Percentiles rank a stretch among this genome's conserved stretches.
Evolutionary conservation across 208 protist species (phyloP).

Genomic region (Herpetomonas tarakana): DNA sequence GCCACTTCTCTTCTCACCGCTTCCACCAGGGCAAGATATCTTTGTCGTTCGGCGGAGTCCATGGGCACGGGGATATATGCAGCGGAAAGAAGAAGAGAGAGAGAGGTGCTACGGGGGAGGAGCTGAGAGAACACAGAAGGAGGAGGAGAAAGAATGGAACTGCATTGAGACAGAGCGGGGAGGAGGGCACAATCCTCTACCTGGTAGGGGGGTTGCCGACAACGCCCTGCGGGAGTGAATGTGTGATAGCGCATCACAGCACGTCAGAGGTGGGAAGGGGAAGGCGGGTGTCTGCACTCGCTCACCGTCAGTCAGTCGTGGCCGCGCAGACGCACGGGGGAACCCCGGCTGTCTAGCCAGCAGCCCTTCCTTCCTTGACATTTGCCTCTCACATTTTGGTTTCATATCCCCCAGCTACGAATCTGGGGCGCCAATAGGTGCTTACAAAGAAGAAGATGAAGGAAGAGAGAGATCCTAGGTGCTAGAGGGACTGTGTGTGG

Average conservation of each 20-base stretch:
- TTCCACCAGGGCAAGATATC: background rate
- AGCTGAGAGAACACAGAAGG: background rate
- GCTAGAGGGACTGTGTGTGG: too few species aligned
- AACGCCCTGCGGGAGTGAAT: background rate
- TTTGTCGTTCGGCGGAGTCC: background rate
- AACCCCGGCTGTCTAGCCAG: background rate
- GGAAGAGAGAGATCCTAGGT: too few species aligned
- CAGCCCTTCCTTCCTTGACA: background rate
- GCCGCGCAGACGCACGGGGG: too few species aligned
- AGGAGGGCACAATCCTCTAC: too few species aligned
- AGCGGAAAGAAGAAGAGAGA: background rate
- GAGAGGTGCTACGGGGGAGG: background rate
- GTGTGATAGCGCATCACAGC: background rate
- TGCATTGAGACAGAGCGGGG: background rate
- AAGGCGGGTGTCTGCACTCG: too few species aligned
- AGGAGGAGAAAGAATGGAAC: background rate
- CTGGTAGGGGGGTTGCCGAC: too few species aligned
- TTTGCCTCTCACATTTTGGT: background rate
- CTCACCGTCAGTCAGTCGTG: too few species aligned
- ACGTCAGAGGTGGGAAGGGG: background rate
- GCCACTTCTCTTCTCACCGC: background rate
- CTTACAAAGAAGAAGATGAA: conserved; percentile 5
- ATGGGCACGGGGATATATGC: background rate
- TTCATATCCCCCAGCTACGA: background rate
- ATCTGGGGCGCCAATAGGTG: too few species aligned